Evolutionary conservation across 805 yeast genomes (phyloP).

Genomic region (Geotrichum ghanense): DNA sequence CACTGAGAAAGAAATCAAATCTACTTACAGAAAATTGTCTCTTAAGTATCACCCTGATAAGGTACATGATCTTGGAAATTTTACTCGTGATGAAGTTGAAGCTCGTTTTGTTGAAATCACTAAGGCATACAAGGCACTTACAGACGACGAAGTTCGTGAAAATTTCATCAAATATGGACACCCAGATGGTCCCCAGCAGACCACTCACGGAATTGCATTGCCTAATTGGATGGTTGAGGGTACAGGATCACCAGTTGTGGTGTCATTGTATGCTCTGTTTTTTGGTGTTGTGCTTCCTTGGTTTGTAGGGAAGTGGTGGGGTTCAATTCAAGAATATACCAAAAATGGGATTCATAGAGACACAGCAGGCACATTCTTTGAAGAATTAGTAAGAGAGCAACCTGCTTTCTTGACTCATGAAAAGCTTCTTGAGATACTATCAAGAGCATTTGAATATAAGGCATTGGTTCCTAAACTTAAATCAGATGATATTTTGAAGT

Average conservation of each 20-base stretch:
- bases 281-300: conserved; percentile 74
- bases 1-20: conserved; percentile 63
- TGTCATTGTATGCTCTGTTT: conserved; percentile 54
- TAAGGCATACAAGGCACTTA: conserved; percentile 88
- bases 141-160: conserved; percentile 76
- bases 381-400: conserved; percentile 54
- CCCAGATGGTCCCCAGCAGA: conserved; percentile 94
- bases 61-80: conserved; percentile 43
- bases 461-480: conserved; percentile 32
- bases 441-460: conserved; percentile 55
- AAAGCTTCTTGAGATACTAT: conserved; percentile 46
- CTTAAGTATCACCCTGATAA: conserved; percentile 92
- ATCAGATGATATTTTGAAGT: conserved; percentile 35
- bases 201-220: conserved; percentile 86
- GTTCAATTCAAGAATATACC: conserved; percentile 63
- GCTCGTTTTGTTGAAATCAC: conserved; percentile 68
- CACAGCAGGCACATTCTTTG: conserved; percentile 72
- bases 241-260: conserved; percentile 51
- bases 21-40: conserved; percentile 77
- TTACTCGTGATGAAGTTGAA: conserved; percentile 57
- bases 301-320: conserved; percentile 87
- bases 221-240: conserved; percentile 88
- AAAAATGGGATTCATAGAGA: conserved; percentile 70
- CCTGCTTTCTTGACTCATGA: conserved; percentile 41
- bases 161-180: conserved; percentile 85